These are phyloP conservation scores for Spergularia marina DNA, from an alignment of 148 eudicot genomes.

Conservation along the genomic window DNA sequence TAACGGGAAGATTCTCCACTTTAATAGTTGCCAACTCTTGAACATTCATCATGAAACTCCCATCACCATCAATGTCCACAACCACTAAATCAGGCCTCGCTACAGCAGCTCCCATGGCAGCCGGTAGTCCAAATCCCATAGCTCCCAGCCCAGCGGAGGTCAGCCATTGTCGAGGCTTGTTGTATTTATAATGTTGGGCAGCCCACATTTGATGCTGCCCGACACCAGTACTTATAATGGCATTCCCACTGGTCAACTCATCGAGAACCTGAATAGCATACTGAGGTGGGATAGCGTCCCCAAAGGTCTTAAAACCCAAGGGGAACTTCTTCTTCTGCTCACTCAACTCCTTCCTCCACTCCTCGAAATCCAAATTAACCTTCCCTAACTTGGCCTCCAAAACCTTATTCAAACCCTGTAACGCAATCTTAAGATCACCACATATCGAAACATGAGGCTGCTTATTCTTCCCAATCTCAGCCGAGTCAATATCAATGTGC, in stretches of 20 bases:
- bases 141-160: slow-evolving; percentile 85
- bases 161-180: slow-evolving; percentile 76
- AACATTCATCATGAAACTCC: slow-evolving; percentile 85
- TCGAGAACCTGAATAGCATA: slow-evolving; percentile 77
- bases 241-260: slow-evolving; percentile 67
- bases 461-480: slow-evolving; percentile 96
- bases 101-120: slow-evolving; percentile 86
- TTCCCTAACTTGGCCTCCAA: slow-evolving; percentile 32
- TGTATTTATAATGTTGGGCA: slow-evolving; percentile 73
- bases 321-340: slow-evolving; percentile 62
- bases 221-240: slow-evolving; percentile 74
- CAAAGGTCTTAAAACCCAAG: slow-evolving; percentile 66
- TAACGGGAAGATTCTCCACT: slow-evolving; percentile 73
- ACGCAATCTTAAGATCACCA: slow-evolving; percentile 62
- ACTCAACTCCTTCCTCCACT: slow-evolving; percentile 59
- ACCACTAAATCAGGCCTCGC: slow-evolving; percentile 70
- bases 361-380: slow-evolving; percentile 48
- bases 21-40: slow-evolving; percentile 76
- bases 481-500: slow-evolving; percentile 87
- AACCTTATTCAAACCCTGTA: slow-evolving; percentile 55
- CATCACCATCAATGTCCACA: slow-evolving; percentile 90
- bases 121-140: slow-evolving; percentile 91
- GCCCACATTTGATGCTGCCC: slow-evolving; percentile 98
- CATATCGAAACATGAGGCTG: slow-evolving; percentile 81
- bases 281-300: slow-evolving; percentile 86